Base-by-base conservation (phyloP, 1,284 basidiomycete genomes). In the Exobasidium rhododendri region DNA sequence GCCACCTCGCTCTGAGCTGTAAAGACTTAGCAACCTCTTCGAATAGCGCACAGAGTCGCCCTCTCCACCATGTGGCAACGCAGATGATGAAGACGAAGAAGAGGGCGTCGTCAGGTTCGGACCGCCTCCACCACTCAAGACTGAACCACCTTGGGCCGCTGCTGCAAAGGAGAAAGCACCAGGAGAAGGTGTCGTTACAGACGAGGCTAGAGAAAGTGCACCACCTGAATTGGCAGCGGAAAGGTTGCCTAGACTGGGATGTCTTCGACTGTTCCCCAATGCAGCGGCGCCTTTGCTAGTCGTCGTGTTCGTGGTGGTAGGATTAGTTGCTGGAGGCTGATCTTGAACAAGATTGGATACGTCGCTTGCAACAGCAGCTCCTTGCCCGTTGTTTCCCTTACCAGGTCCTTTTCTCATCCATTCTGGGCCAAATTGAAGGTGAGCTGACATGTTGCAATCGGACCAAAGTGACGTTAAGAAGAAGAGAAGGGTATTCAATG, bases 381-480 rank as follows among this genome's bases (percentile, higher is more conserved):
- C 49, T 32, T 59, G 64, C 3, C 65, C 59, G 44, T 62, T 67
- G 28, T 59, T 68, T 40, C 56, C 45, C 44, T 62, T 56, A 53
- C 11, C 53, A 14, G 73, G 68, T 11, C 62, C 74, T 64, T 74
- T 76, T 52, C 74, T 71, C 74, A 76, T 76, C 74, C 74, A 76
- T 59, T 76, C 74, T 47, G 74, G 74, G 50, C 74, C 74, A 51
- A 76, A 76, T 58, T 76, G 72, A 68, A 76, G 69, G 28, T 72
- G 74, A 57, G 73, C 70, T 24, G 73, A 68, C 73, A 75, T 75
- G 32, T 40, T 69, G 58, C 50, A 40, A 29, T 4, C n/a, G 17
- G 11, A 35, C 45, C 31, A 29, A 61, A 61, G 31, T 44, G 20
- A 30, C 26, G 26, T 58, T 22, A 43, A 59, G 59, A 43, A 24